These are phyloP conservation scores for Oidium heveae DNA, from an alignment of 2,329 filamentous ascomycete genomes.

Conservation along the genomic window DNA sequence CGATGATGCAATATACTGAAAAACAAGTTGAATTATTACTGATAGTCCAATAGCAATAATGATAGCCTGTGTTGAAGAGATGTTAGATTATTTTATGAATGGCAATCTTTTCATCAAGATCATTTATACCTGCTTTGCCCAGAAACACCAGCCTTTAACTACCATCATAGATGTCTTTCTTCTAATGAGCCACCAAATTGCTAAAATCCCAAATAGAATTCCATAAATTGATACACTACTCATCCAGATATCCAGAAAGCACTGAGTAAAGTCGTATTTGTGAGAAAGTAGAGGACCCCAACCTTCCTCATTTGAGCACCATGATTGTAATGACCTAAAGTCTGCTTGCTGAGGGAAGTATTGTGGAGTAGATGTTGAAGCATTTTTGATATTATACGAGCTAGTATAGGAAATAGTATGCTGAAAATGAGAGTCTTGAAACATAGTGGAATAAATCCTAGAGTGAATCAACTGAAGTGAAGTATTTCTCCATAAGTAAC, in stretches of 20 bases:
- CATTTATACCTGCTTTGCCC: constrained; percentile 50
- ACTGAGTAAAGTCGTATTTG: constrained; percentile 87
- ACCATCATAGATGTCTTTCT: constrained; percentile 42
- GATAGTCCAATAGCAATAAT: constrained; percentile 30
- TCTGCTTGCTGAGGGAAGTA: constrained; percentile 1
- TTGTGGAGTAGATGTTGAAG: no score
- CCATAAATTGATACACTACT: constrained; percentile 56
- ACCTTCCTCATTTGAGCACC: constrained; percentile 76
- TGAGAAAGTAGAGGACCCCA: constrained; percentile 81
- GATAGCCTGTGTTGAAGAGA: constrained; percentile 20
- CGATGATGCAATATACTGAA: constrained; percentile 34
- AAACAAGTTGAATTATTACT: constrained; percentile 31
- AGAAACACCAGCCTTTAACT: constrained; percentile 77
- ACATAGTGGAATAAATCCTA: no score
- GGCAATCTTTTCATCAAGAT: background rate
- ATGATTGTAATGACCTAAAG: constrained; percentile 26
- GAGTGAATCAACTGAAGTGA: no score
- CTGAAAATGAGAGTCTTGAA: no score
- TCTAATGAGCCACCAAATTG: constrained; percentile 55
- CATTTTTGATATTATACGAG: no score
- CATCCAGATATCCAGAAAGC: constrained; percentile 86
- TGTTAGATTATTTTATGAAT: background rate
- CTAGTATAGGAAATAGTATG: no score
- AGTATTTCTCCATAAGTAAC: no score
- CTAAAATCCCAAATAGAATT: constrained; percentile 48